Base-by-base conservation (phyloP, 345 rosid genomes). In the Linum usitatissimum region DNA sequence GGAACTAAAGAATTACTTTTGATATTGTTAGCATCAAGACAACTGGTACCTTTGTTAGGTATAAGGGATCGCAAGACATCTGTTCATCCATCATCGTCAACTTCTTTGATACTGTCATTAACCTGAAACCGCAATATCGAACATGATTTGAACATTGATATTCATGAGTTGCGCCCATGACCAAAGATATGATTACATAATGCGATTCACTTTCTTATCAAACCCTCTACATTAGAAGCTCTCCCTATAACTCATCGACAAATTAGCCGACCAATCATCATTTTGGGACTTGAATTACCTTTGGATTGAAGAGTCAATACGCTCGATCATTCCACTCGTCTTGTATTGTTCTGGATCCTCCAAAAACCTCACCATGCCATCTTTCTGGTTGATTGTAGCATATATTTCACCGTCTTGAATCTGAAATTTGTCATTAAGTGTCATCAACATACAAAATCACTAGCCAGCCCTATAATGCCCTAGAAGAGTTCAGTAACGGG, bases 311-410 rank as follows among this genome's bases (percentile, higher is more conserved):
- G 86, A 83, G 76, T 94, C 97, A 61, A 90, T 77, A 54, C 55
- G 73, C 81, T 90, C 89, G 19, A 90, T 86, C 97, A 94, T 90
- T 67, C 80, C 86, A 72, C 88, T 78, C 58, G 86, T 75, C 78
- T 94, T 94, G 73, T 94, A 94, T 74, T 82, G 92, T 82, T 94
- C 97, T 60, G 95, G 95, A 83, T 94, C 97, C 80, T 90, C 99
- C 48, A 86, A 71, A 79, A 94, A 94, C 79, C 99, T 84, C 68
- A 94, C 99, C 99, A 94, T 94, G 40, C 99, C 99, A 70, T 94
- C 97, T 78, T 88, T 90, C 81, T 90, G 99, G 84, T 94, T 88
- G 74, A 94, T 94, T 60, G 86, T 77, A 28, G 99, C 99, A 79
- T 81, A 84, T 77, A 94, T 94, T 81, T 90, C 89, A 74, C 96